phyloP scores from a whole-genome alignment of 2,329 filamentous ascomycete species.

The Aspergillus quadricinctus region DNA sequence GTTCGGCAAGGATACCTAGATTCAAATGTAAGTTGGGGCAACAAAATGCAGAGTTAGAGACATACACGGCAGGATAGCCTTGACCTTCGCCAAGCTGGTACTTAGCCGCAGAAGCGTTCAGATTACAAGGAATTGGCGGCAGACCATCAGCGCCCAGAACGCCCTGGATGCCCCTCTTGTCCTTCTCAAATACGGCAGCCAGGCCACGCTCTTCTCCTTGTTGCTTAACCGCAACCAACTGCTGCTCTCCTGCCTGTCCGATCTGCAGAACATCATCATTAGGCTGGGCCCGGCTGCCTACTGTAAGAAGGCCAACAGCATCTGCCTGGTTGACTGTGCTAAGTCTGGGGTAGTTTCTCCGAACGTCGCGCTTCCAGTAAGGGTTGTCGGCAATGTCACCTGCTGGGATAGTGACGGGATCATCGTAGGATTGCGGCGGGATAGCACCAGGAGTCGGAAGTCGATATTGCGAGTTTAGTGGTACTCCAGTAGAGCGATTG shows the following conservation, averaged over 20 bases:
- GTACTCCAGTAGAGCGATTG: conserved; percentile 84
- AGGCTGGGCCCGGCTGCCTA: conserved; percentile 76
- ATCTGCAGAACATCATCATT: conserved; percentile 73
- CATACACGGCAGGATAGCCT: conserved; percentile 67
- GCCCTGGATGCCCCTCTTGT: conserved; percentile 49
- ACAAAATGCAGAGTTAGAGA: conserved; percentile 23
- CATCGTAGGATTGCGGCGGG: conserved; percentile 69
- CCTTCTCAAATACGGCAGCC: conserved; percentile 67
- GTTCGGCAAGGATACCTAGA: conserved; percentile 44
- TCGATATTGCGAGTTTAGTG: conserved; percentile 88
- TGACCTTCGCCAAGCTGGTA: conserved; percentile 64
- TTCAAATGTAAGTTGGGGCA: conserved; percentile 21
- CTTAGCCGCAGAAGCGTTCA: conserved; percentile 50
- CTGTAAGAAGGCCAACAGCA: conserved; percentile 75
- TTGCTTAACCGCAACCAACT: conserved; percentile 72
- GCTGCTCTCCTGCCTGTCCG: conserved; percentile 66
- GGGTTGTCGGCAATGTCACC: conserved; percentile 86
- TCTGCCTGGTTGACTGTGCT: conserved; percentile 80
- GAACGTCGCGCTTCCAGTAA: conserved; percentile 91
- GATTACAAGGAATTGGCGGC: conserved; percentile 79
- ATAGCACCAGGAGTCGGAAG: conserved; percentile 73
- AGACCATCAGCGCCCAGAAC: conserved; percentile 73
- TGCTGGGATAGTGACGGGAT: conserved; percentile 78
- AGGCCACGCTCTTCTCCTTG: conserved; percentile 69
- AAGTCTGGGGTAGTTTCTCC: conserved; percentile 74